Base-by-base conservation (phyloP, 164 flowering plant species). In the Sextonia rubra region DNA sequence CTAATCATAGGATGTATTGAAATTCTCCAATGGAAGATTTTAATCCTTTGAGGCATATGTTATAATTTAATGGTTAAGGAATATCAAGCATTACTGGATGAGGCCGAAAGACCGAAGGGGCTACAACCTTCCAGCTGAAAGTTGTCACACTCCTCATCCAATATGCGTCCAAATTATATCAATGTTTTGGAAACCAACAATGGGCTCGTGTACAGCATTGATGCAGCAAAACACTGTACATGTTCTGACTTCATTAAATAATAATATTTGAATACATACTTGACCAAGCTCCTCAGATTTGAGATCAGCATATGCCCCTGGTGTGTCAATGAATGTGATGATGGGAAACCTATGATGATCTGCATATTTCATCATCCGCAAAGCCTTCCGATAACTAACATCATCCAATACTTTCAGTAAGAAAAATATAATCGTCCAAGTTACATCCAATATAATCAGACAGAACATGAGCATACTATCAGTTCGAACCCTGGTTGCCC, bases 211-310 rank as follows among this genome's bases (percentile, higher is more conserved):
- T 17, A 52, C n/a, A 20, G 14, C 17, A 52, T 52, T 18, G 58
- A 52, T 52, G 58, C 58, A 52, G 3, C 58, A 15, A 2, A 20
- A 20, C 58, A 20, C 58, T 52, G n/a, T 17, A 47, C 27, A 48
- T 64, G 20, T 64, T 64, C 44, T 17, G 11, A 20, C 37, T 64
- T 64, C 18, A 17, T 32, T 64, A 6, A 20, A 26, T 64, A 12
- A 64, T 32, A 64, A 25, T 2, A 48, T 12, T 24, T 23, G 23
- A 64, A 60, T 71, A 25, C 70, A 63, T 65, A 79, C 82, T 66
- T 79, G 82, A 48, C 79, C 82, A 61, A 79, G 77, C 47, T 79
- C 79, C 72, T 79, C 79, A 15, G 82, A 79, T 79, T 73, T 79
- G 63, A 79, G 69, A 68, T 79, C 82, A 27, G 82, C 82, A 79